These are phyloP conservation scores for Apiospora arundinis DNA, from an alignment of 2,329 filamentous ascomycete species.

Conservation along the genomic window DNA sequence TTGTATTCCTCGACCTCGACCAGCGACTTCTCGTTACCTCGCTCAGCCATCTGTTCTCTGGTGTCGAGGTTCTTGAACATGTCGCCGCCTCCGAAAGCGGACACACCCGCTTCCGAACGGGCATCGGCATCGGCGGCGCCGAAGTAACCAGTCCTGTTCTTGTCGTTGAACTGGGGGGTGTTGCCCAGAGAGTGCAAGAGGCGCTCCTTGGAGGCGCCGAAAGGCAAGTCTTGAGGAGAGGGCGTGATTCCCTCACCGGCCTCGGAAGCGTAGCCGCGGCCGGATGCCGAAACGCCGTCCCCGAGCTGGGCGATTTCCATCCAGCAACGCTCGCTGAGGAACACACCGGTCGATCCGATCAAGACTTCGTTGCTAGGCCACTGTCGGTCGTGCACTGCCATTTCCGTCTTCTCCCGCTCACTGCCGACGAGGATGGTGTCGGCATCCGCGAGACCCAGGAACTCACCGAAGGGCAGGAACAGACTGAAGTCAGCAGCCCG, in stretches of 20 bases:
- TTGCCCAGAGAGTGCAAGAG: slow-evolving; percentile 56
- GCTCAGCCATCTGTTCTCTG: slow-evolving; percentile 91
- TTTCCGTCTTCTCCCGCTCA: slow-evolving; percentile 89
- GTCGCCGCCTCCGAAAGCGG: slow-evolving; percentile 89
- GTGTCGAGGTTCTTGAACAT: slow-evolving; percentile 99
- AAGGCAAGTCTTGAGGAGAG: slow-evolving; percentile 61
- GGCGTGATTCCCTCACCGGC: slow-evolving; percentile 67
- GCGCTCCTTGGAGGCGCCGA: slow-evolving; percentile 68
- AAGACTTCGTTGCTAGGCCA: slow-evolving; percentile 93
- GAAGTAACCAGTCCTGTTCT: slow-evolving; percentile 80
- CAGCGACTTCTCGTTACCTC: slow-evolving; percentile 88
- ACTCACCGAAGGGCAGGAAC: slow-evolving; percentile 95
- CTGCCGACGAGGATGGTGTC: slow-evolving; percentile 89
- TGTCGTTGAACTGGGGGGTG: slow-evolving; percentile 73
- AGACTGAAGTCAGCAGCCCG: slow-evolving; percentile 94
- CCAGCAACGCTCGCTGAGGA: slow-evolving; percentile 96
- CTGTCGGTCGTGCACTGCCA: slow-evolving; percentile 87
- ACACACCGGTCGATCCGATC: slow-evolving; percentile 90
- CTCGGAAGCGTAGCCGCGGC: slow-evolving; percentile 62
- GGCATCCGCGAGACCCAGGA: slow-evolving; percentile 84
- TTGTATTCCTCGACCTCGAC: slow-evolving; percentile 87
- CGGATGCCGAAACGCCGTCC: slow-evolving; percentile 63
- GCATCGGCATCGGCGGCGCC: slow-evolving; percentile 78
- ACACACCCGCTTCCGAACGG: slow-evolving; percentile 89
- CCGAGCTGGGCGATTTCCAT: slow-evolving; percentile 81